A percentile compares a stretch with the other conserved stretches of the same genome.
phyloP scores from a whole-genome alignment of 805 yeast species.

The Metschnikowia amazonensis region DNA sequence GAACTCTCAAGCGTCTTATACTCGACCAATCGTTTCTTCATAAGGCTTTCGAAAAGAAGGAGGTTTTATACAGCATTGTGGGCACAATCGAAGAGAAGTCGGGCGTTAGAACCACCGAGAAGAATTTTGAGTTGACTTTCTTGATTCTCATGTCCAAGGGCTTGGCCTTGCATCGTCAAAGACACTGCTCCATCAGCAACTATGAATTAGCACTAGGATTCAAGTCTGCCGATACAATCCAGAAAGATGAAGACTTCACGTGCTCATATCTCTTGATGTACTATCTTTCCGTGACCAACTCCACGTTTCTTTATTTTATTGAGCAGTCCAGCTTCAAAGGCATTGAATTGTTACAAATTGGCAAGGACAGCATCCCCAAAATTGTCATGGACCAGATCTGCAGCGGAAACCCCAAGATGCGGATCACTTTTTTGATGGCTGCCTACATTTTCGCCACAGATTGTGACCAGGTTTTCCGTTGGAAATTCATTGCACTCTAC shows the following conservation, averaged over 20 bases:
- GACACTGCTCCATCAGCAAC: conserved; percentile 39
- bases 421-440: conserved; percentile 26
- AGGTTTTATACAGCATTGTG: conserved; percentile 40
- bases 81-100: conserved; percentile 40
- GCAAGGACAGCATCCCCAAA: conserved; percentile 25
- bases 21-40: conserved; percentile 25
- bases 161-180: conserved; percentile 53
- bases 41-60: conserved; percentile 29
- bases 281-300: conserved; percentile 27
- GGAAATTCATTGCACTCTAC: conserved; percentile 29
- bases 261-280: conserved; percentile 28
- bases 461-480: conserved; percentile 26
- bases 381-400: conserved; percentile 26
- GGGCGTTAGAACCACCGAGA: conserved; percentile 35
- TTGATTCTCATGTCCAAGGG: conserved; percentile 53
- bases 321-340: conserved; percentile 21
- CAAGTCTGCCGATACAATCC: not conserved
- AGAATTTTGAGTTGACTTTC: conserved; percentile 51
- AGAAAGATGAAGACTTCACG: conserved; percentile 1
- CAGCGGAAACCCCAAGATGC: conserved; percentile 19
- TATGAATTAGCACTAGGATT: not conserved
- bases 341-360: conserved; percentile 8
- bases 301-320: conserved; percentile 23
- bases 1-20: conserved; percentile 24
- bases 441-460: conserved; percentile 28